phyloP scores from a whole-genome alignment of 2,329 filamentous ascomycete genomes.

The Beauveria scarabaeidicola region DNA sequence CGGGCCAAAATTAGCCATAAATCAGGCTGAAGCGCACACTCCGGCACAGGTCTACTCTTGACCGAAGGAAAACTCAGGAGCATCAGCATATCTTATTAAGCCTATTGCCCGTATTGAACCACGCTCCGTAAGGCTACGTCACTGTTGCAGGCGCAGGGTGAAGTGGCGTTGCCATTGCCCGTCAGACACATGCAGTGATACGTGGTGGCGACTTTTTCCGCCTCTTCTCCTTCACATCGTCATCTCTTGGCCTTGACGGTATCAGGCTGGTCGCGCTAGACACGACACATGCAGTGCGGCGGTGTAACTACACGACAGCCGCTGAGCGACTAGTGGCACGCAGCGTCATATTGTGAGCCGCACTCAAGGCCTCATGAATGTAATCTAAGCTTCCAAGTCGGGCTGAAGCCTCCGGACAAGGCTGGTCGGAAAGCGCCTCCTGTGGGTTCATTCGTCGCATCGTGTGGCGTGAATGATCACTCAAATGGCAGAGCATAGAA shows the following conservation, averaged over 20 bases:
- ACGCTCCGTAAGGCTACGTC: background rate
- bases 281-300: background rate
- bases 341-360: background rate
- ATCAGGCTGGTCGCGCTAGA: background rate
- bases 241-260: background rate
- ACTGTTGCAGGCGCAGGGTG: background rate
- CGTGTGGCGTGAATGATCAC: no score
- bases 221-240: background rate
- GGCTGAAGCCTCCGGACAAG: no score
- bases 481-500: no score
- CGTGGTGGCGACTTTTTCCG: background rate
- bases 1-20: no score
- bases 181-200: conserved; percentile 4
- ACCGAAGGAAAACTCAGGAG: no score
- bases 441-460: no score
- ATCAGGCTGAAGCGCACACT: no score
- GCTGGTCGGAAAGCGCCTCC: no score
- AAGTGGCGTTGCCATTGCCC: background rate
- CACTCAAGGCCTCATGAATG: no score
- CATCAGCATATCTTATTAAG: background rate
- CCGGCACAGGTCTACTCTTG: no score
- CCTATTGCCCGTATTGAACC: conserved; percentile 1
- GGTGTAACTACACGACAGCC: background rate
- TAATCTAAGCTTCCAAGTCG: no score
- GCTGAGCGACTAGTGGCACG: background rate